Base-by-base conservation (phyloP, 1,284 basidiomycete species). In the Rhizopogon hawkerae region DNA sequence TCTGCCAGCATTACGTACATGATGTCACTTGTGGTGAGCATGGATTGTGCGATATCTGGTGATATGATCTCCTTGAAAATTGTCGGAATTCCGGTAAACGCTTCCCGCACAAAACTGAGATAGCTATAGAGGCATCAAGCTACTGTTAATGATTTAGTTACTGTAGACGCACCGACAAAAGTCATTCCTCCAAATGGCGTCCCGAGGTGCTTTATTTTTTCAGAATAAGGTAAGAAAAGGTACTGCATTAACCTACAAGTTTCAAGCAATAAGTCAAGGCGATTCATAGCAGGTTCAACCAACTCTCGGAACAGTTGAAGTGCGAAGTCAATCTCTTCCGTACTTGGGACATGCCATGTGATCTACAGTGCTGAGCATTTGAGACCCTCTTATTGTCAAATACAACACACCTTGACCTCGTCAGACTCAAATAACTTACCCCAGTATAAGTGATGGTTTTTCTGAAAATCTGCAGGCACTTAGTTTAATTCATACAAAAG, bases 151-250 rank as follows among this genome's bases (percentile, higher is more conserved):
- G 16, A 13, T 21, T 43, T 16, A 43, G 29, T 26, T 38, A 2
- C 10, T n/a, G 9, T 34, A n/a, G 11, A 63, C 73, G 46, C 36
- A 82, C 82, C 83, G 79, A 67, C 92, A 95, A 60, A 94, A 93
- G 58, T 94, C 89, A 65, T 92, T 94, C 23, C 85, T 78, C 92
- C 92, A 96, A 11, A 73, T 58, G 18, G 76, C 74, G 62, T 85
- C 79, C 70, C 63, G 41, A 8, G 41, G 18, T 31, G 38, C 41
- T 43, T 21, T 2, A 26, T 31, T 18, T 43, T 43, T 13, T 34
- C 8, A 36, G 23, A 35, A 26, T 9, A 10, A 33, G 47, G 10
- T 62, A 68, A 11, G 29, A 5, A 21, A 42, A 21, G 2, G 18
- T 9, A 13, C 11, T 43, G 16, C 7, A 43, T 13, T 18, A 21